Base-by-base conservation (phyloP, 768 basidiomycete species). In the Lactarius hatsudake region DNA sequence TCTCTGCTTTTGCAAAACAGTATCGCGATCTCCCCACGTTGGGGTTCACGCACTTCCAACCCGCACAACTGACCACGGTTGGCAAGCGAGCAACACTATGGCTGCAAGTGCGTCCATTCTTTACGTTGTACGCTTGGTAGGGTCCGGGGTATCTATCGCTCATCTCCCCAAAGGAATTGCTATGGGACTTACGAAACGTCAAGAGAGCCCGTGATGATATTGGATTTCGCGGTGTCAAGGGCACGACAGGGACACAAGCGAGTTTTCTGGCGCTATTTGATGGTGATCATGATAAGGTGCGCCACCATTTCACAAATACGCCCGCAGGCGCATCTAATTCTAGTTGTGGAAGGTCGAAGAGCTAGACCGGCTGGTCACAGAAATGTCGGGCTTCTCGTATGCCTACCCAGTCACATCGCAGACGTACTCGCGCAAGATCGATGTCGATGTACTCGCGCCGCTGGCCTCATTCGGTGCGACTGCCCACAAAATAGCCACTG, bases 11-110 rank as follows among this genome's bases (percentile, higher is more conserved):
- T 70, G 95, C 97, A 8, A 81, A 84, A 45, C 83, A 95, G 73
- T 89, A 98, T 76, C 87, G 88, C 56, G 92, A 87, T 66, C 85
- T 98, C 45, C 95, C 97, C 0, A 94, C 96, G 0, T 84, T 99
- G 38, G 97, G 97, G 1, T 99, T 96, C 80, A 99, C 97, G 5
- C 97, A 99, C 77, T 99, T 95, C 82, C 97, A 99, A 78, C 96
- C 97, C 4, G 97, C 97, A 8, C 97, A 99, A 79, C 82, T 98
- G 66, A 98, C 96, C 0, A 99, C 97, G 2, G 96, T 99, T 34
- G 97, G 97, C 7, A 99, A 99, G 80, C 87, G 97, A 8, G 89
- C 95, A 0, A 97, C 95, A 0, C 80, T 98, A 32, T 99, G 97
- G 97, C 87, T 98, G 45, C 96, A 99, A 82, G 90, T 88, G 51